phyloP scores from a whole-genome alignment of 2,329 filamentous ascomycete species.

The Aureobasidium sp. region DNA sequence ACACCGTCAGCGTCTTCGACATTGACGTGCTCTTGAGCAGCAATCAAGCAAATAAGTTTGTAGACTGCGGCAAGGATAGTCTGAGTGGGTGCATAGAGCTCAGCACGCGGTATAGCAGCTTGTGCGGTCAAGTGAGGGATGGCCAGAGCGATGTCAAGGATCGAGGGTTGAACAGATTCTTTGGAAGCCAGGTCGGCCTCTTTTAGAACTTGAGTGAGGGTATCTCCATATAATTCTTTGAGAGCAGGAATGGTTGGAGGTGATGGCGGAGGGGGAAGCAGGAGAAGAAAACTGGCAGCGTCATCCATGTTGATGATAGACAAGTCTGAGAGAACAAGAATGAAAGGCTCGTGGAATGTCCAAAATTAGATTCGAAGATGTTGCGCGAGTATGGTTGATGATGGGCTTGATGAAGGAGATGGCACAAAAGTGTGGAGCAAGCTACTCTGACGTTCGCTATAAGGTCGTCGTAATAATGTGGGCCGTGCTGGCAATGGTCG shows the following conservation, averaged over 20 bases:
- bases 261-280: conserved; percentile 40
- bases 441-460: background rate
- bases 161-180: conserved; percentile 29
- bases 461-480: background rate
- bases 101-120: conserved; percentile 44
- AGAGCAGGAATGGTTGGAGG: conserved; percentile 34
- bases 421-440: background rate
- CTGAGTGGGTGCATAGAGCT: conserved; percentile 63
- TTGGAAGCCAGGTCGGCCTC: conserved; percentile 32
- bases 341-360: background rate
- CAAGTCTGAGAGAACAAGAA: background rate
- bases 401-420: background rate
- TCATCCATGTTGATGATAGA: conserved; percentile 13
- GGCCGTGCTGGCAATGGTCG: background rate
- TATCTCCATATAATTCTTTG: conserved; percentile 38
- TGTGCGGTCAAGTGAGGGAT: conserved; percentile 54
- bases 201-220: conserved; percentile 36
- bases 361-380: background rate
- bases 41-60: conserved; percentile 66
- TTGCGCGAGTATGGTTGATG: background rate
- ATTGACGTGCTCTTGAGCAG: conserved; percentile 56
- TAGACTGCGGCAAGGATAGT: conserved; percentile 71
- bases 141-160: conserved; percentile 56
- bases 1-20: conserved; percentile 63
- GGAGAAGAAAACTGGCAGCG: conserved; percentile 32